phyloP scores from a whole-genome alignment of 164 flowering plant species.

The Protea cynaroides region DNA sequence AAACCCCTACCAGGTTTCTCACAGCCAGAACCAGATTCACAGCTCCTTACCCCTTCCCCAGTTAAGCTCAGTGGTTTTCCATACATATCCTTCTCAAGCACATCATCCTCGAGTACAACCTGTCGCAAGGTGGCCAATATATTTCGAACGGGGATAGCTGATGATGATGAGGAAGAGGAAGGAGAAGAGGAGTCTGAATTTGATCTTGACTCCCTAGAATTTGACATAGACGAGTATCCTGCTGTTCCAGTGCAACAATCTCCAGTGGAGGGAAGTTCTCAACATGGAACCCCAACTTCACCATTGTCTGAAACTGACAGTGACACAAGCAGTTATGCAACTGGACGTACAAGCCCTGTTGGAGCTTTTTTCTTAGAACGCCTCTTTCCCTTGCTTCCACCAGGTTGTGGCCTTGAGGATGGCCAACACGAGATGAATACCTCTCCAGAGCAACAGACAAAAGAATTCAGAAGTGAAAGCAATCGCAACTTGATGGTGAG shows the following conservation, averaged over 20 bases:
- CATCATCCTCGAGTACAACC: conserved; percentile 2
- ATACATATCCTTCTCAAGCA: conserved; percentile 10
- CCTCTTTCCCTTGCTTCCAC: conserved; percentile 55
- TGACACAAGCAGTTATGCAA: conserved; percentile 40
- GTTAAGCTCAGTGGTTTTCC: conserved; percentile 11
- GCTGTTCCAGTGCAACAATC: conserved; percentile 33
- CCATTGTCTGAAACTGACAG: conserved; percentile 38
- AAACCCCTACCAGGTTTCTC: conserved; percentile 37
- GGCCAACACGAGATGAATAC: conserved; percentile 16
- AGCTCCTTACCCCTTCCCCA: conserved; percentile 15
- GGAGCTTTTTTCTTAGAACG: conserved; percentile 56
- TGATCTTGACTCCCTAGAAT: conserved; percentile 30
- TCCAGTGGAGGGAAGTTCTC: neutral
- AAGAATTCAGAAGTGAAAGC: conserved; percentile 14
- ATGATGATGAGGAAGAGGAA: conserved; percentile 7
- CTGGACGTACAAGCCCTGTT: conserved; percentile 36
- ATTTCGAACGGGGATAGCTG: conserved; percentile 1
- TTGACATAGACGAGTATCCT: conserved; percentile 29
- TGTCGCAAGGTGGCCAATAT: conserved; percentile 5
- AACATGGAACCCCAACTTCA: conserved; percentile 23
- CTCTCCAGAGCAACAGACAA: conserved; percentile 5
- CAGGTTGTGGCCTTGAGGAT: conserved; percentile 34
- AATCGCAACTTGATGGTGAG: conserved; percentile 19
- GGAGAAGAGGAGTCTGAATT: conserved; percentile 26
- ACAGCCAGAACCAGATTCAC: conserved; percentile 6